These are phyloP conservation scores for Magnaporthiopsis incrustans DNA, from an alignment of 2,329 filamentous ascomycete genomes.

Conservation along the genomic window DNA sequence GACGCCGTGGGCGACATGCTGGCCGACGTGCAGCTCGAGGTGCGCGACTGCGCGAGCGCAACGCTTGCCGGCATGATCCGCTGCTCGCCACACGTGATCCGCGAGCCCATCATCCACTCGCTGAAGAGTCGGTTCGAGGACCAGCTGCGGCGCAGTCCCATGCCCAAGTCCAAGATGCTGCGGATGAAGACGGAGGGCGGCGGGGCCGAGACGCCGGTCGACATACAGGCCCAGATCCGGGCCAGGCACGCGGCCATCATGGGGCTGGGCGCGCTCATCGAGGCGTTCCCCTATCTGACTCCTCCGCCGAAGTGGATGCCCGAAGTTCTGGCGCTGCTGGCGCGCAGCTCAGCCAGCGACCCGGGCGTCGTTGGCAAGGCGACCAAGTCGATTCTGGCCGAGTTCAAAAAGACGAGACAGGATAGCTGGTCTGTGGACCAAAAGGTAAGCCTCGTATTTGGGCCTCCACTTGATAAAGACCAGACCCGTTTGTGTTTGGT, in stretches of 20 bases:
- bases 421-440: constrained; percentile 98
- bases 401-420: constrained; percentile 99
- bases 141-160: constrained; percentile 72
- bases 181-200: constrained; percentile 51
- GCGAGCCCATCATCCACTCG: constrained; percentile 65
- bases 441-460: constrained; percentile 57
- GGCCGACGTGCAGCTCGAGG: constrained; percentile 83
- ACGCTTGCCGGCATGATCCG: constrained; percentile 97
- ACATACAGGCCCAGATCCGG: constrained; percentile 69
- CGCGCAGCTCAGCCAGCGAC: constrained; percentile 77
- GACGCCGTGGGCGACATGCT: constrained; percentile 95
- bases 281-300: constrained; percentile 92
- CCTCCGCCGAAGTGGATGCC: constrained; percentile 93
- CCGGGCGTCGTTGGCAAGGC: constrained; percentile 91
- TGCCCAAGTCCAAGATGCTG: constrained; percentile 63
- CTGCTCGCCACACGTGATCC: constrained; percentile 76
- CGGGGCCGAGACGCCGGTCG: constrained; percentile 33
- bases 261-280: constrained; percentile 81
- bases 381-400: constrained; percentile 85
- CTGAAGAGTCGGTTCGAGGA: constrained; percentile 74
- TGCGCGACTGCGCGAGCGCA: constrained; percentile 83
- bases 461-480: background rate
- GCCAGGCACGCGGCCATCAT: constrained; percentile 84
- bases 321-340: constrained; percentile 78
- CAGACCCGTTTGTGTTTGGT: background rate